Evolutionary conservation across 176 grass and related monocot genomes (phyloP).

Genomic region (Stipa capillata): DNA sequence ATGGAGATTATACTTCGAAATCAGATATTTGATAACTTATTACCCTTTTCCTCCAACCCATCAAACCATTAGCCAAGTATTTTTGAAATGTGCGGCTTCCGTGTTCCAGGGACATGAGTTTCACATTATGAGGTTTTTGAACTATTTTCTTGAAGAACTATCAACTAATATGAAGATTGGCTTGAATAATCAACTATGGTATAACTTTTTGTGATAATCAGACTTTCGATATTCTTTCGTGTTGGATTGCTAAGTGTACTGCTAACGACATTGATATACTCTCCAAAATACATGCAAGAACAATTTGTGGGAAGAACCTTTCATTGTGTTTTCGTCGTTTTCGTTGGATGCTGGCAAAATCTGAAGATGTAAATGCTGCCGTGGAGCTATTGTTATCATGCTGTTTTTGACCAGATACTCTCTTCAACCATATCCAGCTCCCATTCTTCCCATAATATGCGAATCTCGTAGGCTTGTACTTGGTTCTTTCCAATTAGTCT

Average conservation of each 20-base stretch:
- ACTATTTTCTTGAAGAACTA: slow-evolving; percentile 2
- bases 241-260: neutral
- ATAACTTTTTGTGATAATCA: neutral
- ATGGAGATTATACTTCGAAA: neutral
- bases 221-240: neutral
- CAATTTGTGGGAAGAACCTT: neutral
- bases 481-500: neutral
- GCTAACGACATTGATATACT: neutral
- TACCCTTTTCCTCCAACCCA: neutral
- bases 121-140: neutral
- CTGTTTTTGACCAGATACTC: too few species aligned
- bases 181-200: neutral
- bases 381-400: neutral
- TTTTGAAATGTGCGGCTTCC: neutral
- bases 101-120: neutral
- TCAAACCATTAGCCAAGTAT: neutral
- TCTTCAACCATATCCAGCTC: neutral
- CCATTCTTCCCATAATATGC: neutral
- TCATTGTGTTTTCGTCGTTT: neutral
- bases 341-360: neutral
- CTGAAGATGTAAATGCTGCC: neutral
- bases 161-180: neutral
- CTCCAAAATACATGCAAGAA: neutral
- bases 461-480: neutral
- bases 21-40: neutral